Conservation (phyloP, 2,329 filamentous ascomycete genomes). For the Exophiala lecanii-corni region DNA sequence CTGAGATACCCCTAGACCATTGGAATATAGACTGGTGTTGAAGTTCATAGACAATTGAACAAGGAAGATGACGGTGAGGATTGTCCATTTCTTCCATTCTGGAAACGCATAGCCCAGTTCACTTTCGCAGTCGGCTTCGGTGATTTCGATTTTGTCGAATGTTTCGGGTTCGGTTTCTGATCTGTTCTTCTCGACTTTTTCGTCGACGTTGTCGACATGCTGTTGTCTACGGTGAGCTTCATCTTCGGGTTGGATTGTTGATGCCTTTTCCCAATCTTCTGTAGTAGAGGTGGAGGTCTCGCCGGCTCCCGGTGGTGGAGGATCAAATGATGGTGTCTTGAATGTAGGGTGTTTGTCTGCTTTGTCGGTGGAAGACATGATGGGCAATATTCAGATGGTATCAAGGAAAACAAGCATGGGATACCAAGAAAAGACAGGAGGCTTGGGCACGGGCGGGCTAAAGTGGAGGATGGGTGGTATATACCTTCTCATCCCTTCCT, state of each 20-base stretch:
- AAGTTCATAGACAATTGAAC: constrained; percentile 76
- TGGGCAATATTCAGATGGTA: background rate
- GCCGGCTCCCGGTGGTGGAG: background rate
- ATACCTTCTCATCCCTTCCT: too few relatives aligned
- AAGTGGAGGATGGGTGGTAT: too few relatives aligned
- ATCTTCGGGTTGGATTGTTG: constrained; percentile 12
- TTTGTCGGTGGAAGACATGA: constrained; percentile 4
- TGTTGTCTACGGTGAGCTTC: background rate
- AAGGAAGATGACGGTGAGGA: constrained; percentile 67
- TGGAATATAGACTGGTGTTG: constrained; percentile 70
- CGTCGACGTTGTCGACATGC: background rate
- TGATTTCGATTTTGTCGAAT: constrained; percentile 37
- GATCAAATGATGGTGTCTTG: background rate
- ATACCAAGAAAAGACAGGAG: background rate
- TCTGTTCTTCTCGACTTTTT: constrained; percentile 2
- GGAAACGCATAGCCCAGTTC: constrained; percentile 59
- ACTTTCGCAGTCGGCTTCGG: constrained; percentile 58
- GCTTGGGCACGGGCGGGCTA: too few relatives aligned
- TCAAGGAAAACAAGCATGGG: background rate
- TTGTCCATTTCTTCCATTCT: constrained; percentile 64
- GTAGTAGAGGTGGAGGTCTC: constrained; percentile 3
- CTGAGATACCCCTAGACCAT: constrained; percentile 61
- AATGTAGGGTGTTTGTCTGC: constrained; percentile 2
- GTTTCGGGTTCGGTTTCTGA: constrained; percentile 9
- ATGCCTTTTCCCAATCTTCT: constrained; percentile 21